Evolutionary conservation across 2,329 filamentous ascomycete genomes (phyloP).

Genomic region (Chrysoporthe cubensis): DNA sequence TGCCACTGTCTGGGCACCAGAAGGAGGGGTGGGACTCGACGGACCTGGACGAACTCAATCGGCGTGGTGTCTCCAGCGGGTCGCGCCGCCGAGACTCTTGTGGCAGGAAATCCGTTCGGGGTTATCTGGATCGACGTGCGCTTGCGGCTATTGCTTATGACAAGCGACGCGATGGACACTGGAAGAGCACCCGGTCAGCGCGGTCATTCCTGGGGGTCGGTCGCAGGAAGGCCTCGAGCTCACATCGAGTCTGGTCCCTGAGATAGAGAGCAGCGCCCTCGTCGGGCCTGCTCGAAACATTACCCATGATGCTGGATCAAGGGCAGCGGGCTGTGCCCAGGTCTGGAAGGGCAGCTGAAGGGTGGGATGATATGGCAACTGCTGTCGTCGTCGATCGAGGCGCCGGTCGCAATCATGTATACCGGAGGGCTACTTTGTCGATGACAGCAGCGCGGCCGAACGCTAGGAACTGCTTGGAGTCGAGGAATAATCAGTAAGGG

Average conservation of each 20-base stretch:
- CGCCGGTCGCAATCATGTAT: conserved; percentile 23
- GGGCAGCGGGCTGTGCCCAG: conserved; percentile 35
- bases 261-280: conserved; percentile 81
- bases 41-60: conserved; percentile 90
- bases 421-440: background rate
- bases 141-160: conserved; percentile 78
- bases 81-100: conserved; percentile 73
- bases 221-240: conserved; percentile 41
- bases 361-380: conserved; percentile 16
- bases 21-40: conserved; percentile 29
- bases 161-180: conserved; percentile 88
- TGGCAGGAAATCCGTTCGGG: conserved; percentile 88
- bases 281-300: conserved; percentile 85
- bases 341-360: conserved; percentile 27
- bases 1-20: background rate
- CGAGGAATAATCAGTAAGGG: conserved; percentile 13
- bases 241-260: conserved; percentile 91
- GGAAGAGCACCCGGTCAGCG: conserved; percentile 32
- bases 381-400: conserved; percentile 30
- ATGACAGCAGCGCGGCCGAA: conserved; percentile 3
- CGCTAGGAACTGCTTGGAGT: conserved; percentile 4
- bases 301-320: conserved; percentile 73
- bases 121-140: conserved; percentile 76
- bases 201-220: conserved; percentile 1
- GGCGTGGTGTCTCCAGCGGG: conserved; percentile 74